phyloP scores from a whole-genome alignment of 345 rosid species.

The Adansonia digitata region DNA sequence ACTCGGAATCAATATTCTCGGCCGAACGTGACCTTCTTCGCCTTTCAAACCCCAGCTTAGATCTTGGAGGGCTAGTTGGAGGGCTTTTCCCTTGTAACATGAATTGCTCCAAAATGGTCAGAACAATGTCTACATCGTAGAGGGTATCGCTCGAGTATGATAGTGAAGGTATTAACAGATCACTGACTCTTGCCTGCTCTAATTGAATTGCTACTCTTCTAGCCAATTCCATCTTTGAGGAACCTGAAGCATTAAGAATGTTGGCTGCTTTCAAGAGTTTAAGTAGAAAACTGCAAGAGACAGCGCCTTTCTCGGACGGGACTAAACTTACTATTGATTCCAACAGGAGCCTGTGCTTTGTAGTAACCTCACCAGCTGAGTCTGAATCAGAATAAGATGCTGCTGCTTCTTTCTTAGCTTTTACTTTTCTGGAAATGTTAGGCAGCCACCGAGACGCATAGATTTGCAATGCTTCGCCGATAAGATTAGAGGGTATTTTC shows the following conservation, averaged over 20 bases:
- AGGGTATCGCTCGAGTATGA: slow-evolving; percentile 40
- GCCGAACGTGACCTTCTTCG: slow-evolving; percentile 91
- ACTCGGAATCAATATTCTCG: slow-evolving; percentile 70
- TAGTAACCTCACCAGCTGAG: slow-evolving; percentile 34
- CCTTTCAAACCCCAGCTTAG: slow-evolving; percentile 68
- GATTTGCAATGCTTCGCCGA: slow-evolving; percentile 77
- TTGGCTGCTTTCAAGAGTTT: slow-evolving; percentile 82
- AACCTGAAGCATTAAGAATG: slow-evolving; percentile 60
- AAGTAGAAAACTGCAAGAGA: slow-evolving; percentile 78
- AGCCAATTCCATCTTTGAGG: slow-evolving; percentile 76
- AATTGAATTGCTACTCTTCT: slow-evolving; percentile 75
- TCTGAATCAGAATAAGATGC: slow-evolving; percentile 66
- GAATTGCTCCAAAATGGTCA: slow-evolving; percentile 78
- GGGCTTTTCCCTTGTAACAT: slow-evolving; percentile 91
- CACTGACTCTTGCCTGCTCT: slow-evolving; percentile 78
- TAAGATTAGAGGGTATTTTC: slow-evolving; percentile 49
- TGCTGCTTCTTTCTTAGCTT: slow-evolving; percentile 27
- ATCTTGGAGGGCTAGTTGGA: slow-evolving; percentile 78
- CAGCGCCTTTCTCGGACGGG: slow-evolving; percentile 73
- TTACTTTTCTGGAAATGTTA: slow-evolving; percentile 42
- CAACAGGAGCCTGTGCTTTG: slow-evolving; percentile 69
- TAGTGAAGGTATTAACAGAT: slow-evolving; percentile 67
- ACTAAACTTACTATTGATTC: slow-evolving; percentile 85
- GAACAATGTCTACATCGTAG: slow-evolving; percentile 73
- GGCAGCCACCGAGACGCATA: slow-evolving; percentile 93